phyloP scores from a whole-genome alignment of 1,284 basidiomycete genomes.

The Austroboletus novae-zelandiae region DNA sequence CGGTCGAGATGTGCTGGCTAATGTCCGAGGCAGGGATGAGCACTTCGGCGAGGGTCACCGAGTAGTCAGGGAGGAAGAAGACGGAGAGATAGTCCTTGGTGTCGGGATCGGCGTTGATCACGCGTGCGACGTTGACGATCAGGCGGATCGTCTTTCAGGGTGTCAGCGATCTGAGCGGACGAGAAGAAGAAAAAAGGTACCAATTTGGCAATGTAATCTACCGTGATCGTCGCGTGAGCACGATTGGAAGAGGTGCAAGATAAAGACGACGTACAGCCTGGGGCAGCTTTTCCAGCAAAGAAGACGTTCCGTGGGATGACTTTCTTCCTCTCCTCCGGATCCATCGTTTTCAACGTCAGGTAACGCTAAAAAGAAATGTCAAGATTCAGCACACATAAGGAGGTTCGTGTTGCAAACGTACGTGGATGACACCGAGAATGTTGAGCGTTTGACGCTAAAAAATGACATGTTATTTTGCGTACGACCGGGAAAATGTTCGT shows the following conservation, averaged over 20 bases:
- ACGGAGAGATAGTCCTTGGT: conserved; percentile 80
- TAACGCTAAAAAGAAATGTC: conserved; percentile 57
- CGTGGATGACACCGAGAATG: conserved; percentile 83
- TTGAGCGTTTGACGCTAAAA: conserved; percentile 79
- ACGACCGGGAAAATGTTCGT: background rate
- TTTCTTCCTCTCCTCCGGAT: conserved; percentile 75
- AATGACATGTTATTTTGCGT: background rate
- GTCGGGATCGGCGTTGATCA: conserved; percentile 85
- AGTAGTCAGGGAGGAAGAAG: conserved; percentile 88
- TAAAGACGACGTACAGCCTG: conserved; percentile 58
- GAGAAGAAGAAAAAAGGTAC: conserved; percentile 32
- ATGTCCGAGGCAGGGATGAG: conserved; percentile 91
- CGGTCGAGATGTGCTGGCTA: conserved; percentile 91
- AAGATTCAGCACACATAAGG: background rate
- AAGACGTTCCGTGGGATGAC: conserved; percentile 79
- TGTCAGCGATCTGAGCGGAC: conserved; percentile 2
- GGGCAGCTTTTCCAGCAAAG: conserved; percentile 89
- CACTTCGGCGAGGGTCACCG: conserved; percentile 85
- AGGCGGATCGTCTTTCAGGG: conserved; percentile 75
- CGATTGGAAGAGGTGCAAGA: background rate
- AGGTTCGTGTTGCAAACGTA: conserved; percentile 34
- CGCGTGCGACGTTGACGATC: conserved; percentile 83
- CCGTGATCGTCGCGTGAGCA: conserved; percentile 3
- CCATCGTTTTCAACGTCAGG: conserved; percentile 75
- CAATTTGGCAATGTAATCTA: conserved; percentile 78